phyloP scores from a whole-genome alignment of 441 rosid species.

The Jatropha podagrica region DNA sequence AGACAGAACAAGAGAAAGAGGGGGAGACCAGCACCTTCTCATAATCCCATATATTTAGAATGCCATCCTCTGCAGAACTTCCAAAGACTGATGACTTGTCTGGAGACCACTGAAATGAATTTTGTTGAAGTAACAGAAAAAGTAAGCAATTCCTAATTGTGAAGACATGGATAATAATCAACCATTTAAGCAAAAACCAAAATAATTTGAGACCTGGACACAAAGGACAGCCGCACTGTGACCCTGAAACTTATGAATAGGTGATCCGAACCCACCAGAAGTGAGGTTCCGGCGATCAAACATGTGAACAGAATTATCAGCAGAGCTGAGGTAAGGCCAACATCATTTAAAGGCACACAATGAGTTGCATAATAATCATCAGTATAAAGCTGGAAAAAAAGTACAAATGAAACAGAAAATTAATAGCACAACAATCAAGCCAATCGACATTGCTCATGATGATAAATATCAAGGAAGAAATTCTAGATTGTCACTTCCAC shows the following conservation, averaged over 20 bases:
- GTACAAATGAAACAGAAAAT: neutral
- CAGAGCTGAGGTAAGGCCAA: conserved; percentile 51
- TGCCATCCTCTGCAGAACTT: conserved; percentile 96
- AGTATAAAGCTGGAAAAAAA: neutral
- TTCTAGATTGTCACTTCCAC: neutral
- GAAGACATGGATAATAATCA: neutral
- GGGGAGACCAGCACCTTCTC: conserved; percentile 33
- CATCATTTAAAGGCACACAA: neutral
- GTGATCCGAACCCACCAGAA: conserved; percentile 68
- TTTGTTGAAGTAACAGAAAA: conserved; percentile 15
- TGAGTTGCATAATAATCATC: neutral
- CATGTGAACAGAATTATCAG: conserved; percentile 75
- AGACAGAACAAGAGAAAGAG: neutral
- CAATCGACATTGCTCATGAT: neutral
- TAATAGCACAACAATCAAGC: neutral
- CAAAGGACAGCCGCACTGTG: conserved; percentile 89
- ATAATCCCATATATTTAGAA: conserved; percentile 90
- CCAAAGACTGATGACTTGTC: conserved; percentile 91
- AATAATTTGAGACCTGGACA: conserved; percentile 55
- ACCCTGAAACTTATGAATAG: conserved; percentile 73
- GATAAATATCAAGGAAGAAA: neutral
- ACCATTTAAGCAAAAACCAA: neutral
- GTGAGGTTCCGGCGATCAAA: conserved; percentile 77
- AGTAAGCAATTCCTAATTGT: neutral
- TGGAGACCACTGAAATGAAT: conserved; percentile 79